phyloP scores from a whole-genome alignment of 768 basidiomycete genomes.

The Cystofilobasidium macerans region DNA sequence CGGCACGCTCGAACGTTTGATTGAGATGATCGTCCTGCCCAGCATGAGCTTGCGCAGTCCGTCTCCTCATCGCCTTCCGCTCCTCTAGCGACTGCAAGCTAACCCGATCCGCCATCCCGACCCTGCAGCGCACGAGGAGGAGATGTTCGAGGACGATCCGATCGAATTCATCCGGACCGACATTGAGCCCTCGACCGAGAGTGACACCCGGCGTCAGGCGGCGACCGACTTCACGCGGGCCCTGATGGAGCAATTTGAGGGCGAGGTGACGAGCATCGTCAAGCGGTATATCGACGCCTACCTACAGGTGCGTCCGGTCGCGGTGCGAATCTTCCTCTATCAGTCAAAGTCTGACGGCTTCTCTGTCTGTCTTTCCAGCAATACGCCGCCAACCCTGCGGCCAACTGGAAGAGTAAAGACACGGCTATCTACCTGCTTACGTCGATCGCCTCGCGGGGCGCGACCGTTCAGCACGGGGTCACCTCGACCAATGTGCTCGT shows the following conservation, averaged over 20 bases:
- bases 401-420: constrained; percentile 86
- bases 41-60: constrained; percentile 67
- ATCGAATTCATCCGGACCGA: constrained; percentile 87
- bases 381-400: constrained; percentile 47
- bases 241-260: constrained; percentile 65
- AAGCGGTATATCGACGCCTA: constrained; percentile 71
- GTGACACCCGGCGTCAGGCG: constrained; percentile 76
- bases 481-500: constrained; percentile 85
- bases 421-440: constrained; percentile 84
- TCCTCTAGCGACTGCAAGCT: background rate
- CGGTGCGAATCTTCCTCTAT: background rate
- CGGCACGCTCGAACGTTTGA: constrained; percentile 70
- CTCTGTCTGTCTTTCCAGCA: constrained; percentile 35
- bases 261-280: constrained; percentile 76
- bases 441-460: constrained; percentile 82
- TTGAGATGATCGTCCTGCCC: constrained; percentile 85
- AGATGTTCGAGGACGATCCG: constrained; percentile 95
- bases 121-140: constrained; percentile 63
- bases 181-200: constrained; percentile 58
- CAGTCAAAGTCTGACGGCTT: background rate
- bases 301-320: constrained; percentile 41
- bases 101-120: background rate
- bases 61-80: constrained; percentile 20
- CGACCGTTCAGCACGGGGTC: constrained; percentile 79
- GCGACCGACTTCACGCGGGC: constrained; percentile 93